Conservation (phyloP, 345 rosid genomes). For the Bretschneidera sinensis region DNA sequence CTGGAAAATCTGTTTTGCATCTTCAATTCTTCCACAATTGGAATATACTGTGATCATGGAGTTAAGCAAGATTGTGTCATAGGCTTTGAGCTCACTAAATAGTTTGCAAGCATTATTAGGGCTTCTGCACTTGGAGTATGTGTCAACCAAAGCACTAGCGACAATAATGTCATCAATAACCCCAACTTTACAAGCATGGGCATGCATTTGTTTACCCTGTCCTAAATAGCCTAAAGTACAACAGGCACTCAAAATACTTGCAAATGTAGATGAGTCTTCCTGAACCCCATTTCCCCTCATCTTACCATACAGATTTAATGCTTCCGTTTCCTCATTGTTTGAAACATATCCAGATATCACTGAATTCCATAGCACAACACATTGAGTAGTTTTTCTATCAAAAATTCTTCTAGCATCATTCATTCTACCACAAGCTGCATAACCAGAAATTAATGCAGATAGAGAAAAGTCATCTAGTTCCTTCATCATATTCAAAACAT, state of each 20-base stretch:
- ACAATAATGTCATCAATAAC: constrained; percentile 42
- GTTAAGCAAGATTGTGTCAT: constrained; percentile 73
- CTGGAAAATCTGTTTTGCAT: constrained; percentile 55
- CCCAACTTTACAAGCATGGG: constrained; percentile 54
- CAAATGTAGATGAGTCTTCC: constrained; percentile 50
- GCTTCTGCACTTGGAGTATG: constrained; percentile 64
- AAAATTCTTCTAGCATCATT: constrained; percentile 53
- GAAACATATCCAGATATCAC: constrained; percentile 68
- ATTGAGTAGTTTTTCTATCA: constrained; percentile 28
- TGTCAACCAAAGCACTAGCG: constrained; percentile 64
- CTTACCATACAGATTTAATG: constrained; percentile 46
- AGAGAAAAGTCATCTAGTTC: constrained; percentile 66
- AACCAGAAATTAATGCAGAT: constrained; percentile 75
- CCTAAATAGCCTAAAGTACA: constrained; percentile 25
- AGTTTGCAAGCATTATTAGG: constrained; percentile 60
- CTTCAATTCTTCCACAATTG: constrained; percentile 66
- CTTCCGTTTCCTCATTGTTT: constrained; percentile 49
- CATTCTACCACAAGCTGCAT: constrained; percentile 54
- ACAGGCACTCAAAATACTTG: constrained; percentile 54
- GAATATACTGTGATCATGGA: constrained; percentile 70
- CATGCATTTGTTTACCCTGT: constrained; percentile 66
- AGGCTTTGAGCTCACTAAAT: constrained; percentile 48
- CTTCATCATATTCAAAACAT: constrained; percentile 36
- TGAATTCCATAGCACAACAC: constrained; percentile 68
- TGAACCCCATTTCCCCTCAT: constrained; percentile 43